Evolutionary conservation across 192 early-diverging fungal genomes (phyloP).

Genomic region (Entophlyctis helioformis): DNA sequence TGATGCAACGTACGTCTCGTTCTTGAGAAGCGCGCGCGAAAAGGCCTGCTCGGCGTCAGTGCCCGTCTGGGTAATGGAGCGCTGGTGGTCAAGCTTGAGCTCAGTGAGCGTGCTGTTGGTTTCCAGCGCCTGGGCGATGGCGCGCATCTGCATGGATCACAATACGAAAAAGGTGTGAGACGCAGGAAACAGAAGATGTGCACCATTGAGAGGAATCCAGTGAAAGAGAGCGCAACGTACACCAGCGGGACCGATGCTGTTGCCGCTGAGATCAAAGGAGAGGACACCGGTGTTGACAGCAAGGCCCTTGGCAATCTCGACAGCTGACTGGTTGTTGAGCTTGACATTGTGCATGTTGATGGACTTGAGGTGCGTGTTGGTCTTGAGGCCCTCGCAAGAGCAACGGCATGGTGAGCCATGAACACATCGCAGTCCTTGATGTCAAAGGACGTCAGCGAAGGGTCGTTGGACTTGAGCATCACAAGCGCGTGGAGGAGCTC

Average conservation of each 20-base stretch:
- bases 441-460: constrained; percentile 21
- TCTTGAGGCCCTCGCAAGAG: constrained; percentile 20
- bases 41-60: constrained; percentile 39
- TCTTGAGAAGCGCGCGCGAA: constrained; percentile 26
- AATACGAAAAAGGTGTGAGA: no score
- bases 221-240: constrained; percentile 5
- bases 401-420: constrained; percentile 13
- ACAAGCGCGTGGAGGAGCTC: constrained; percentile 28
- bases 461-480: constrained; percentile 25
- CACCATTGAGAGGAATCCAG: neutral
- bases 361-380: constrained; percentile 26
- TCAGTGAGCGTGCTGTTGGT: constrained; percentile 24
- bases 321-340: constrained; percentile 15
- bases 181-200: no score
- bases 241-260: constrained; percentile 30
- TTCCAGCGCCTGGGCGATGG: constrained; percentile 24
- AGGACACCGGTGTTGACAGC: constrained; percentile 18
- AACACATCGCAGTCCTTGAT: constrained; percentile 31
- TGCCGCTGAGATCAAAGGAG: constrained; percentile 25
- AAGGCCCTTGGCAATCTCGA: constrained; percentile 25
- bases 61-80: constrained; percentile 20
- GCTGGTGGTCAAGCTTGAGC: constrained; percentile 26
- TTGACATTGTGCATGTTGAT: constrained; percentile 17
- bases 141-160: constrained; percentile 19
- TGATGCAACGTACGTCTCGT: constrained; percentile 13